A percentile compares a stretch with the other conserved stretches of the same genome.
phyloP scores from a whole-genome alignment of 2,329 filamentous ascomycete genomes.

The Paraconiothyrium sp. region DNA sequence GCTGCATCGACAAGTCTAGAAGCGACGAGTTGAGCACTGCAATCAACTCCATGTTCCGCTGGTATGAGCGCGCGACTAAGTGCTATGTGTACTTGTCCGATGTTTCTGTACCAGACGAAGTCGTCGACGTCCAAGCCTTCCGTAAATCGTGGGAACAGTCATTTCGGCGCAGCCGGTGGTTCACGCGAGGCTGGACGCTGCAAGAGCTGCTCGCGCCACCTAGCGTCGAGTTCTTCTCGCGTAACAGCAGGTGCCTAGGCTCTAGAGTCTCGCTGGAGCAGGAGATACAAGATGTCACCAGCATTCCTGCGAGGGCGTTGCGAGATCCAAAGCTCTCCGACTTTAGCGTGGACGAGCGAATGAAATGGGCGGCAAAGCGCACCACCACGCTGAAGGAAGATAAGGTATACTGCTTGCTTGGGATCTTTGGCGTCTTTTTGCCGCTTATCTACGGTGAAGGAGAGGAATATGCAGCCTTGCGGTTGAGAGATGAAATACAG shows the following conservation, averaged over 20 bases:
- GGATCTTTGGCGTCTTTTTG: background rate
- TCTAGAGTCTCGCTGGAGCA: slow-evolving; percentile 21
- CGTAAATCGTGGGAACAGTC: slow-evolving; percentile 14
- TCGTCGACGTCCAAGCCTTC: background rate
- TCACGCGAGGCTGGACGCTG: no score
- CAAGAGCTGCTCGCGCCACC: slow-evolving; percentile 18
- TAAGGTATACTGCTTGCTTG: background rate
- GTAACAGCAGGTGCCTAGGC: slow-evolving; percentile 15
- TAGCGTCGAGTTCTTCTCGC: slow-evolving; percentile 16
- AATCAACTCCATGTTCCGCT: no score
- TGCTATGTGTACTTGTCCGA: background rate
- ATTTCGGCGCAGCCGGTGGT: slow-evolving; percentile 12
- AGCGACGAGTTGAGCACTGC: no score
- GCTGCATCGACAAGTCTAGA: no score
- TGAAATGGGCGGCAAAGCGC: background rate
- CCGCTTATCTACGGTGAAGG: no score
- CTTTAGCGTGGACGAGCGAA: background rate
- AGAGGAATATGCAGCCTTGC: no score
- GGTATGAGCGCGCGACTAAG: background rate
- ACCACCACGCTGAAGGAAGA: slow-evolving; percentile 1
- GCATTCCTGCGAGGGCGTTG: slow-evolving; percentile 1
- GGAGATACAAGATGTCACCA: slow-evolving; percentile 13
- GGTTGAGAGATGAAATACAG: no score
- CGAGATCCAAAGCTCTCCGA: background rate
- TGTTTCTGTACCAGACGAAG: background rate